Evolutionary conservation across 2,329 filamentous ascomycete species (phyloP).

Genomic region (Fusarium verrucosum): DNA sequence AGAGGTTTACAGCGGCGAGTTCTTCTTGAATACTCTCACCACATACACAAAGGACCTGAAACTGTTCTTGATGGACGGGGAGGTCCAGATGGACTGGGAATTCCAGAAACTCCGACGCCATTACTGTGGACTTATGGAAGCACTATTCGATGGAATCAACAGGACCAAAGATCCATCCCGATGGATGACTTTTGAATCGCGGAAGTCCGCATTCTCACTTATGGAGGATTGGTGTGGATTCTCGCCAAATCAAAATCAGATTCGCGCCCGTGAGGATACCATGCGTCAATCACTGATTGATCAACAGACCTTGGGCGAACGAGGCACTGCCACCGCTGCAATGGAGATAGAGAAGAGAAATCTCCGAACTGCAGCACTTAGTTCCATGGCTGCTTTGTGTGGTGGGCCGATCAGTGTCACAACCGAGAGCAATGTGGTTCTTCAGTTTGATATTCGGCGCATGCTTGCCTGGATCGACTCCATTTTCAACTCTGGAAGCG

Average conservation of each 20-base stretch:
- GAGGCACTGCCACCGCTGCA: constrained; percentile 81
- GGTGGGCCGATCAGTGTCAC: constrained; percentile 85
- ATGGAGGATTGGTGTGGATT: constrained; percentile 99
- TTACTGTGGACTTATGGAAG: constrained; percentile 93
- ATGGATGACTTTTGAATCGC: constrained; percentile 97
- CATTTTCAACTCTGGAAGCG: constrained; percentile 91
- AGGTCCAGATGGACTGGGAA: constrained; percentile 93
- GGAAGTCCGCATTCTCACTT: constrained; percentile 92
- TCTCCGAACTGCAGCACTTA: constrained; percentile 86
- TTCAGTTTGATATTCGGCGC: constrained; percentile 90
- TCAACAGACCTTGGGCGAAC: constrained; percentile 78
- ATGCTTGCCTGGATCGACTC: constrained; percentile 96
- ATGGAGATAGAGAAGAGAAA: constrained; percentile 98
- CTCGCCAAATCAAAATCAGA: constrained; percentile 86
- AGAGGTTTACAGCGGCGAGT: constrained; percentile 85
- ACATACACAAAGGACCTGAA: constrained; percentile 92
- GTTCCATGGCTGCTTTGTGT: constrained; percentile 94
- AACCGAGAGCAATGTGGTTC: constrained; percentile 84
- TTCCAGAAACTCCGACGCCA: constrained; percentile 92
- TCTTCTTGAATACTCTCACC: constrained; percentile 88
- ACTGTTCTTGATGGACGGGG: constrained; percentile 91
- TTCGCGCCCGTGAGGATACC: constrained; percentile 82
- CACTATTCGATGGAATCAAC: constrained; percentile 91
- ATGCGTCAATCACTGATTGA: constrained; percentile 88
- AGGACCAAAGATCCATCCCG: constrained; percentile 83